A percentile compares a stretch with the other conserved stretches of the same genome.
Conservation (phyloP, 192 early-diverging fungal species). For the Coemansia sp. region DNA sequence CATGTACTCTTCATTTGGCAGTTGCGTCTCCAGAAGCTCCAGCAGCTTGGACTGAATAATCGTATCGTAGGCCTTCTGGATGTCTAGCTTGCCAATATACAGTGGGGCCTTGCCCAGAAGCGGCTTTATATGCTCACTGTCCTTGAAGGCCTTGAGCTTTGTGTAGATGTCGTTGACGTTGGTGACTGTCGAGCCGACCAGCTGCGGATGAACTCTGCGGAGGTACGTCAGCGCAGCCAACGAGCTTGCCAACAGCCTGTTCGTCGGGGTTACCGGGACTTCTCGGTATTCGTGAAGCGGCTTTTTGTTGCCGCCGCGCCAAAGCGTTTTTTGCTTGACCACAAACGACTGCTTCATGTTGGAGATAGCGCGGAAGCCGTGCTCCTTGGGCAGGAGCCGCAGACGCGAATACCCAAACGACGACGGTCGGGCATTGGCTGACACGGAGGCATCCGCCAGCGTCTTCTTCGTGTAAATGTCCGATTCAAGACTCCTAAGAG, state of each 20-base stretch:
- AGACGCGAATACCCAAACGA: slow-evolving; percentile 64
- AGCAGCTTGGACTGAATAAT: slow-evolving; percentile 74
- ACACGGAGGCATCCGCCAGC: not conserved
- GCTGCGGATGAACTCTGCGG: slow-evolving; percentile 23
- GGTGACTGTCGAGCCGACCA: slow-evolving; percentile 46
- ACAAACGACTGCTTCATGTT: slow-evolving; percentile 61
- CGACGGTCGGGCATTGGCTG: not conserved
- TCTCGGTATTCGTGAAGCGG: slow-evolving; percentile 26
- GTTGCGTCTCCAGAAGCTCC: slow-evolving; percentile 17
- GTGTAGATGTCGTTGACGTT: slow-evolving; percentile 58
- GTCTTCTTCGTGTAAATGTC: slow-evolving; percentile 33
- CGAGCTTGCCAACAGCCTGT: slow-evolving; percentile 17
- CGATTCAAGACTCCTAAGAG: slow-evolving; percentile 47
- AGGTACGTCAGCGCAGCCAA: slow-evolving; percentile 39
- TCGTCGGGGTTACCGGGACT: slow-evolving; percentile 18
- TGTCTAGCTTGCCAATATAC: slow-evolving; percentile 87
- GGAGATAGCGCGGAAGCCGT: slow-evolving; percentile 77
- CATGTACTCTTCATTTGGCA: slow-evolving; percentile 65
- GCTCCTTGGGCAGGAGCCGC: slow-evolving; percentile 81
- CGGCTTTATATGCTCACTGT: not conserved
- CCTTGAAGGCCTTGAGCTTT: slow-evolving; percentile 53
- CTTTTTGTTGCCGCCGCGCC: slow-evolving; percentile 5
- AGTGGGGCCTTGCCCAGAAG: slow-evolving; percentile 16
- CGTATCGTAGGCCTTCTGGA: slow-evolving; percentile 79
- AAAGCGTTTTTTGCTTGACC: not conserved